Base-by-base conservation (phyloP, 495 filamentous ascomycete genomes). In the Thermothielavioides terrestris region DNA sequence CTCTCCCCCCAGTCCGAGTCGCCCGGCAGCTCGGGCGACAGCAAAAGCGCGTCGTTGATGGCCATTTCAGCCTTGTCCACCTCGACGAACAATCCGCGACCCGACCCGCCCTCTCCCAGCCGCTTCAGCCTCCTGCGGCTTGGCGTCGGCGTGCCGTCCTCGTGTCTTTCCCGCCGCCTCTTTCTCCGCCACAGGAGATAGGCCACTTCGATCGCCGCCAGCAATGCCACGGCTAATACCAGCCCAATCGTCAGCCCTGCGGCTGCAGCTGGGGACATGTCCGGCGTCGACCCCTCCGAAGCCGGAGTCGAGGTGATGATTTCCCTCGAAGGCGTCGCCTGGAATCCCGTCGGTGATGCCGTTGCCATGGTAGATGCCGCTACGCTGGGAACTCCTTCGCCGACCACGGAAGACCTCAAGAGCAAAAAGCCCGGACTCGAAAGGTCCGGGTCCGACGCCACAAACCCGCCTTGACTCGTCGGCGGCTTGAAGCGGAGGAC, bases 401-500 rank as follows among this genome's bases (percentile, higher is more conserved):
- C 36, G n/a, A 28, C 11, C 20, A 34, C 9, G 3, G 14, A 2
- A 15, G 44, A 21, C 6, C 34, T 10, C n/a, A 37, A 12, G 43
- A 56, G 32, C 12, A 52, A 28, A 21, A 56, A 56, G 3, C 41
- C 53, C 12, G 53, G 53, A 17, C 53, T 56, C 2, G 42, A 35
- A 2, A 56, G 28, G 27, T 56, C 53, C 4, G 53, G 48, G 36
- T 47, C 48, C 11, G 42, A 46, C 1, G 48, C 20, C 25, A 35
- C 17, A 10, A 43, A 56, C 2, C 18, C 10, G 18, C 53, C 53
- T 10, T 37, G 11, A 6, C 26, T 11, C 1, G 53, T 56, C 26
- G 42, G 48, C 14, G 53, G 53, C 18, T 56, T 56, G 48, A 56
- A 56, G 17, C 53, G 53, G 25, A 56, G 26, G 4, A 48, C 53